Conservation (phyloP, 306 rosid genomes). For the Biancaea sappan region DNA sequence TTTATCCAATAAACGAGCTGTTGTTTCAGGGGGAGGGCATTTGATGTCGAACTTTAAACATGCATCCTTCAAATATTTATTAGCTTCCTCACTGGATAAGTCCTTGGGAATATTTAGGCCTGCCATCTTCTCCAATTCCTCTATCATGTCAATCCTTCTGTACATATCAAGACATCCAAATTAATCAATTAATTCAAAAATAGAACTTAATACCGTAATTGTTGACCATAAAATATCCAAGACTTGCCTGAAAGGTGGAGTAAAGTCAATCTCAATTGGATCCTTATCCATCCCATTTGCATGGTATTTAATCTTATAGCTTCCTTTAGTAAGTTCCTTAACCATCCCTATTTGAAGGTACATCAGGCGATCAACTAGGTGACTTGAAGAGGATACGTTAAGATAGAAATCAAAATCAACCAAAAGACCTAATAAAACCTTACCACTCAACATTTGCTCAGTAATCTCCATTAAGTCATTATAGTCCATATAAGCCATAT, state of each 20-base stretch:
- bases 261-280: slow-evolving; percentile 74
- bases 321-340: slow-evolving; percentile 78
- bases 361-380: slow-evolving; percentile 30
- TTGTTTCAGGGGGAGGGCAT: slow-evolving; percentile 92
- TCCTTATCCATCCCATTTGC: slow-evolving; percentile 75
- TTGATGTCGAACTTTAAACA: slow-evolving; percentile 71
- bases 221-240: neutral
- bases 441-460: slow-evolving; percentile 89
- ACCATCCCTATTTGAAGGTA: slow-evolving; percentile 68
- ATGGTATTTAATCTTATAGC: slow-evolving; percentile 78
- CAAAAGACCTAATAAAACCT: slow-evolving; percentile 22
- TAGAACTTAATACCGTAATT: neutral
- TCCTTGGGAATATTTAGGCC: slow-evolving; percentile 80
- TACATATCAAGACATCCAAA: slow-evolving; percentile 33
- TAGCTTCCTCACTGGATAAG: slow-evolving; percentile 75
- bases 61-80: slow-evolving; percentile 70
- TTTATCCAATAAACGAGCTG: slow-evolving; percentile 86
- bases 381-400: slow-evolving; percentile 11
- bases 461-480: slow-evolving; percentile 84
- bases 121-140: slow-evolving; percentile 75
- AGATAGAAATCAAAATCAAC: neutral
- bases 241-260: slow-evolving; percentile 74
- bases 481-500: slow-evolving; percentile 91
- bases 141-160: slow-evolving; percentile 96
- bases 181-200: slow-evolving; percentile 6